Evolutionary conservation across 495 filamentous ascomycete genomes (phyloP).

Genomic region (Hypoxylon perforatum): DNA sequence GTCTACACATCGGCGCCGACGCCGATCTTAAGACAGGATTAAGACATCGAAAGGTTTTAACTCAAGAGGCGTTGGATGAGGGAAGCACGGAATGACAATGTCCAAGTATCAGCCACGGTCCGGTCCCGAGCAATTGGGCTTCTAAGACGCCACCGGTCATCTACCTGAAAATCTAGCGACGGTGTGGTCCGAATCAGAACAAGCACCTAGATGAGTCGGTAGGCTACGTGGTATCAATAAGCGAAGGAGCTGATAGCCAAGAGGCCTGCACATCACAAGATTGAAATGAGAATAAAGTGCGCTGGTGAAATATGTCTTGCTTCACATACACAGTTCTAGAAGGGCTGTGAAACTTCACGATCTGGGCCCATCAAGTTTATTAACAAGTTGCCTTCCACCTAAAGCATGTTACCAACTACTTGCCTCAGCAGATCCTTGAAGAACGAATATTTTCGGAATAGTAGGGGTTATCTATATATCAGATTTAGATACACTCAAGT

Average conservation of each 20-base stretch:
- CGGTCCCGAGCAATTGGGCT: not conserved
- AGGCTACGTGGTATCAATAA: slow-evolving; percentile 9
- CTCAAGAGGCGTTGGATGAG: not conserved
- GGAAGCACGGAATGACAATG: slow-evolving; percentile 1
- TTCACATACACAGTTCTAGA: slow-evolving; percentile 13
- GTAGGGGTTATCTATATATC: no score
- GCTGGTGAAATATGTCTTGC: slow-evolving; percentile 25
- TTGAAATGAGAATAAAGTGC: not conserved
- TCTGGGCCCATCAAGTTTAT: not conserved
- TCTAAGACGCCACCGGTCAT: not conserved
- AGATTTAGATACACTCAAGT: no score
- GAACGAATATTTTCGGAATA: no score
- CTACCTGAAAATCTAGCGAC: not conserved
- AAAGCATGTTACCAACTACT: no score
- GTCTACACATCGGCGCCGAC: slow-evolving; percentile 3
- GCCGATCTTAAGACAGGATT: slow-evolving; percentile 34
- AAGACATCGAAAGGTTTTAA: slow-evolving; percentile 39
- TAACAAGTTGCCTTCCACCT: no score
- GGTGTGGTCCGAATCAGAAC: not conserved
- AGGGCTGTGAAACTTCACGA: slow-evolving; percentile 2
- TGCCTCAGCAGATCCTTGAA: no score
- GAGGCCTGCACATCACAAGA: not conserved
- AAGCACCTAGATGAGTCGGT: slow-evolving; percentile 1
- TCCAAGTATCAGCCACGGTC: not conserved
- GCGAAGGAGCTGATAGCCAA: slow-evolving; percentile 7